phyloP scores from a whole-genome alignment of 208 protist genomes.

The Leishmania braziliensis region DNA sequence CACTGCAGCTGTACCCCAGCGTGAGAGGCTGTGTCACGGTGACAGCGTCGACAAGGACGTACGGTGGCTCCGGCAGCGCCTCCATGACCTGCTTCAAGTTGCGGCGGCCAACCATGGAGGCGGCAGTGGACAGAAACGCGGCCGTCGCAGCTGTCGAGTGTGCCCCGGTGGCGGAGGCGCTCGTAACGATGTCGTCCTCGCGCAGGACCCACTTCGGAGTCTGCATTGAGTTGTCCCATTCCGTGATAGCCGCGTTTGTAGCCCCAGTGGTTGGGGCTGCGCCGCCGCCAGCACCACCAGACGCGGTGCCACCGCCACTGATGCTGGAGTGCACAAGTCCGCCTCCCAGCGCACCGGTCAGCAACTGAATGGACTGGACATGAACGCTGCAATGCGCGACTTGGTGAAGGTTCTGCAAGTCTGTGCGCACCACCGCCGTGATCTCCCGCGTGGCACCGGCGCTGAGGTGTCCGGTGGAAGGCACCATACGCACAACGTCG shows the following conservation, averaged over 20 bases:
- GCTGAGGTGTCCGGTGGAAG: constrained; percentile 62
- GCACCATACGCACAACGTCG: constrained; percentile 35
- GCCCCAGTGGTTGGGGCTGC: background rate
- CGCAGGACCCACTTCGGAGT: constrained; percentile 67
- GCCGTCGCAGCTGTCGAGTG: constrained; percentile 18
- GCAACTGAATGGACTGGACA: constrained; percentile 36
- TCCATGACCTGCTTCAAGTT: constrained; percentile 80
- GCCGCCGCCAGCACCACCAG: background rate
- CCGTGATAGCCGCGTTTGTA: constrained; percentile 22
- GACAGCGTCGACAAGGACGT: constrained; percentile 44
- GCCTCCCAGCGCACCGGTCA: background rate
- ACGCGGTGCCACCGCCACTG: constrained; percentile 2
- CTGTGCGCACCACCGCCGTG: constrained; percentile 42
- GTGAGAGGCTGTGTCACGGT: constrained; percentile 54
- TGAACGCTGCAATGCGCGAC: constrained; percentile 17
- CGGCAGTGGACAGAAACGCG: constrained; percentile 18
- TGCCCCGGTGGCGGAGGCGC: constrained; percentile 13
- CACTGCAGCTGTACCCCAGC: constrained; percentile 73
- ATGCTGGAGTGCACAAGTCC: background rate
- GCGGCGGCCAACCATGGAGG: constrained; percentile 39
- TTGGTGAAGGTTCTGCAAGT: constrained; percentile 27
- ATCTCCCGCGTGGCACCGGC: constrained; percentile 52
- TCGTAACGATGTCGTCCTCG: constrained; percentile 28
- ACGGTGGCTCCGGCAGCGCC: constrained; percentile 70
- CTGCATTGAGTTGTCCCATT: constrained; percentile 76